phyloP scores from a whole-genome alignment of 2,329 filamentous ascomycete genomes.

The Apiospora koreana region DNA sequence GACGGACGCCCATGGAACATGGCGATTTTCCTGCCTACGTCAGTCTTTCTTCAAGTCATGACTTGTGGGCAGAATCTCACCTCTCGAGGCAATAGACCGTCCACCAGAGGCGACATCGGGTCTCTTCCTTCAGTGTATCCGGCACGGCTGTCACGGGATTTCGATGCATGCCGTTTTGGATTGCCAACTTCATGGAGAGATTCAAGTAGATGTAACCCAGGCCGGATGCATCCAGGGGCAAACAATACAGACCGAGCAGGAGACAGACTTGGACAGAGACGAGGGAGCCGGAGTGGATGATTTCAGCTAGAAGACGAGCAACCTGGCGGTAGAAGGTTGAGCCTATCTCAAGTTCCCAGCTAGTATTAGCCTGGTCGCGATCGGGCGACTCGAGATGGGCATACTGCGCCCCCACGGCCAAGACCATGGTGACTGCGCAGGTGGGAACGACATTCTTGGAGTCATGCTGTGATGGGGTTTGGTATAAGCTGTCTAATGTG shows the following conservation, averaged over 20 bases:
- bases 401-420: conserved; percentile 53
- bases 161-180: conserved; percentile 62
- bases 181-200: conserved; percentile 56
- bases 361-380: conserved; percentile 9
- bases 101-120: conserved; percentile 58
- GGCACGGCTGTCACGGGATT: conserved; percentile 48
- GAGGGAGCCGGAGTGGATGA: conserved; percentile 56
- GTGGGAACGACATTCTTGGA: conserved; percentile 41
- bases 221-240: conserved; percentile 57
- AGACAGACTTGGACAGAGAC: conserved; percentile 60
- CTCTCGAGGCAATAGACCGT: conserved; percentile 58
- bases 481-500: conserved; percentile 43
- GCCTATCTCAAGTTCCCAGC: conserved; percentile 54
- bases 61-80: conserved; percentile 31
- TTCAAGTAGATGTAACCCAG: conserved; percentile 59
- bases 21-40: conserved; percentile 48
- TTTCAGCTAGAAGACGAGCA: conserved; percentile 54
- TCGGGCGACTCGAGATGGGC: conserved; percentile 43
- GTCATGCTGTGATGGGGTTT: conserved; percentile 37
- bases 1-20: conserved; percentile 57
- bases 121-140: conserved; percentile 50
- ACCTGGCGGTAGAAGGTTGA: conserved; percentile 59
- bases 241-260: conserved; percentile 55
- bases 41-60: background rate
- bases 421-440: conserved; percentile 46